Conservation (phyloP, 2,329 filamentous ascomycete species). For the Grosmannia penicillata region DNA sequence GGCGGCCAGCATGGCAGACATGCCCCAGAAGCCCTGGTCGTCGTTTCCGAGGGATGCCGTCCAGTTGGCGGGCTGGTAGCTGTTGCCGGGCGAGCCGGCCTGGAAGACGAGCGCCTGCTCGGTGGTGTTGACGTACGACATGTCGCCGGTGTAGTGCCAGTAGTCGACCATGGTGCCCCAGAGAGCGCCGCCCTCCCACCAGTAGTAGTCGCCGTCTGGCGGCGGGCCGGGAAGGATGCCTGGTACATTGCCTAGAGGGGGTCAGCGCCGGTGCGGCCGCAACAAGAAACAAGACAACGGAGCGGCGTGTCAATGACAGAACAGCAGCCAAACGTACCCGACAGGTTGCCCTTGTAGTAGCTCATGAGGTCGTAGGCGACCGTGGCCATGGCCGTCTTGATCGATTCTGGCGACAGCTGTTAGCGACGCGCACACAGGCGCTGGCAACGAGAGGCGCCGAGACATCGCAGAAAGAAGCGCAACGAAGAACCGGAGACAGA, state of each 20-base stretch:
- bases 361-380: slow-evolving; percentile 35
- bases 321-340: slow-evolving; percentile 9
- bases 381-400: slow-evolving; percentile 27
- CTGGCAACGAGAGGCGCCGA: neutral
- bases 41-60: slow-evolving; percentile 47
- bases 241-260: slow-evolving; percentile 28
- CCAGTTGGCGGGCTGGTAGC: slow-evolving; percentile 47
- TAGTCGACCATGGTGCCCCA: slow-evolving; percentile 58
- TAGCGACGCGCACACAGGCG: too few species aligned
- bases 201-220: slow-evolving; percentile 44
- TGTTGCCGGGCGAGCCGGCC: slow-evolving; percentile 32
- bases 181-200: slow-evolving; percentile 59
- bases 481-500: neutral
- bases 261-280: slow-evolving; percentile 13
- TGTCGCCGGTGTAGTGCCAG: slow-evolving; percentile 52
- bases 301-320: too few species aligned
- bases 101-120: slow-evolving; percentile 43
- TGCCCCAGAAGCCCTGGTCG: slow-evolving; percentile 58
- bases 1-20: slow-evolving; percentile 53
- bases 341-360: slow-evolving; percentile 34
- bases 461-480: neutral
- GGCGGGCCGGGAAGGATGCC: slow-evolving; percentile 43
- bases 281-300: too few species aligned
- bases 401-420: too few species aligned
- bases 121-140: slow-evolving; percentile 44